phyloP scores from a whole-genome alignment of 495 filamentous ascomycete genomes.

The Penicillium pulvis region DNA sequence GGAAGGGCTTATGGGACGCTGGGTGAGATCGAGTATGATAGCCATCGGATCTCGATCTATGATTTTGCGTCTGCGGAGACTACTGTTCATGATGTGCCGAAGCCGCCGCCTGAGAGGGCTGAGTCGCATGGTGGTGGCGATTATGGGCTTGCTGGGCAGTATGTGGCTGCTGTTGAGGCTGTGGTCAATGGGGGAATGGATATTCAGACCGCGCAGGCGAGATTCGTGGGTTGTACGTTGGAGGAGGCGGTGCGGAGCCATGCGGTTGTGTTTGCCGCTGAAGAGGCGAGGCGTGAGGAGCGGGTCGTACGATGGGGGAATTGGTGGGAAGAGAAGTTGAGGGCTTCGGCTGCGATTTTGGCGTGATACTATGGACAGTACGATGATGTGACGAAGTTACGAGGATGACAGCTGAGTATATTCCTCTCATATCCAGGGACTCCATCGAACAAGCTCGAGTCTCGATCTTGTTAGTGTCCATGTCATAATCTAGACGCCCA shows the following conservation, averaged over 20 bases:
- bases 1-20: constrained; percentile 80
- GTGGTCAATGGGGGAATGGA: constrained; percentile 70
- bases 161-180: constrained; percentile 76
- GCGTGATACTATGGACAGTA: not conserved
- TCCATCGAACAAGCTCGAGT: too few species aligned
- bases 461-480: too few species aligned
- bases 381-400: not conserved
- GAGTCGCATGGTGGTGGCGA: constrained; percentile 84
- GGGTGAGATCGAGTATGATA: constrained; percentile 81
- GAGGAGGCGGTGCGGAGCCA: constrained; percentile 88
- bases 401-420: not conserved
- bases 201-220: constrained; percentile 72
- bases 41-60: constrained; percentile 43
- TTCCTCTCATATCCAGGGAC: too few species aligned
- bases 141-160: constrained; percentile 74
- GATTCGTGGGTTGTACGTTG: constrained; percentile 75
- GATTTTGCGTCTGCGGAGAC: constrained; percentile 37
- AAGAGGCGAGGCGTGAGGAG: constrained; percentile 72
- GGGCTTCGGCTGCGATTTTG: constrained; percentile 17
- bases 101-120: constrained; percentile 39
- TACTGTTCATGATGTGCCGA: constrained; percentile 31
- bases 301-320: constrained; percentile 72
- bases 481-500: too few species aligned
- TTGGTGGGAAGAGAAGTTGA: constrained; percentile 71
- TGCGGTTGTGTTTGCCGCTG: constrained; percentile 91